These are phyloP conservation scores for Penicillium diatomitis DNA, from an alignment of 495 filamentous ascomycete species.

Conservation along the genomic window DNA sequence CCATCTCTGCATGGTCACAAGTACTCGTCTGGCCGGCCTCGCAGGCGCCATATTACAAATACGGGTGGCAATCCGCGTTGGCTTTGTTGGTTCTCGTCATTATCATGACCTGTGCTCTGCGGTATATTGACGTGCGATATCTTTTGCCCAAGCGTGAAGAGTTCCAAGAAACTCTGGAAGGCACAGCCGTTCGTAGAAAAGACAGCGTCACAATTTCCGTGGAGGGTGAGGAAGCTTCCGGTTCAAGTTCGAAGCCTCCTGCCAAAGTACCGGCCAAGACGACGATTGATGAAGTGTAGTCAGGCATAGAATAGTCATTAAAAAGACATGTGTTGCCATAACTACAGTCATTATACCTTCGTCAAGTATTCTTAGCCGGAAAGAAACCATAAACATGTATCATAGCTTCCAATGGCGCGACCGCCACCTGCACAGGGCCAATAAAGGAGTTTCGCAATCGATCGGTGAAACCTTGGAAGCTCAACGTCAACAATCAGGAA, in stretches of 20 bases:
- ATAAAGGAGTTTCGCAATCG: no score
- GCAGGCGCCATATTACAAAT: conserved; percentile 22
- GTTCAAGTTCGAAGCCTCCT: neutral
- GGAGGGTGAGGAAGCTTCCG: neutral
- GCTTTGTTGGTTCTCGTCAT: conserved; percentile 21
- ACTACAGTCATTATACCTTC: no score
- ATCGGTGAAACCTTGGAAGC: no score
- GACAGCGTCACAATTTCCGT: conserved; percentile 1
- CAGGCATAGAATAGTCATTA: neutral
- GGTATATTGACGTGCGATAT: conserved; percentile 21
- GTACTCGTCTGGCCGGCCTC: conserved; percentile 25
- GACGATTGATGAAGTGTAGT: neutral
- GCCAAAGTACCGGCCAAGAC: neutral
- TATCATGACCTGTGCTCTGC: conserved; percentile 19
- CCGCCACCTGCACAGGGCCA: no score
- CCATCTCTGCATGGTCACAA: conserved; percentile 26
- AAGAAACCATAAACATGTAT: no score
- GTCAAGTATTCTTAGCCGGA: no score
- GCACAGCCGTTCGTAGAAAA: conserved; percentile 7
- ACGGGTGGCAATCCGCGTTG: conserved; percentile 22
- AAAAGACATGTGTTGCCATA: no score
- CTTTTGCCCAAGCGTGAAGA: conserved; percentile 17
- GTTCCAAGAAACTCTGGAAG: conserved; percentile 13
- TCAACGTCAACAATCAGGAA: no score
- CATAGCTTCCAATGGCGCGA: no score